Base-by-base conservation (phyloP, 1,284 basidiomycete genomes). In the Cerrena zonata region DNA sequence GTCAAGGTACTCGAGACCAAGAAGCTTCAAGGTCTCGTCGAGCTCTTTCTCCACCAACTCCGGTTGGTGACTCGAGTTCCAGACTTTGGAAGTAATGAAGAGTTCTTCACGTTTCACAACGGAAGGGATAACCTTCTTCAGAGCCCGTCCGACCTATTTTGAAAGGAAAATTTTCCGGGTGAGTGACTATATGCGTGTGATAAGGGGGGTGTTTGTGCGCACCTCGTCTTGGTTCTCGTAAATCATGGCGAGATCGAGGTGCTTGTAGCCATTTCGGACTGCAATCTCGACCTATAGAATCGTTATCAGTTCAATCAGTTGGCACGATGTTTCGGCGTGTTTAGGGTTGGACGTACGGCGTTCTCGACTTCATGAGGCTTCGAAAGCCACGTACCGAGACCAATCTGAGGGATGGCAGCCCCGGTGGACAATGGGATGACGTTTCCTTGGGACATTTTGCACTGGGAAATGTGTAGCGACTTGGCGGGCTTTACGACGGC, bases 371-470 rank as follows among this genome's bases (percentile, higher is more conserved):
- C 86, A 23, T 83, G 75, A 15, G 86, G 84, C 62, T 82, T 73
- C 22, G 86, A 86, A 48, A 83, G 75, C 90, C 89, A 93, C 24
- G 90, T 92, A 7, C 90, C 90, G 39, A 91, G 77, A 42, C 91
- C 91, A 60, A 90, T 80, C 68, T 85, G 80, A 40, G 85, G 86
- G 55, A 90, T 70, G 48, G 65, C 59, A 37, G 69, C 68, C 10
- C 78, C 78, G 50, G 69, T 76, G 53, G 73, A 72, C 57, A 88
- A 76, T 13, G 71, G 66, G 55, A 86, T 47, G n/a, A 64, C 62
- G 58, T 80, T 82, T 59, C 70, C 69, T 58, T 82, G 68, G 30
- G 84, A 86, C 85, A 86, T 86, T 38, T 36, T 63, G 48, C n/a
- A n/a, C n/a, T n/a, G 40, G 43, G n/a, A 11, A 11, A 11, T 36